Evolutionary conservation across 2,329 filamentous ascomycete species (phyloP).

Genomic region (Cephalotrichum gorgonifer): DNA sequence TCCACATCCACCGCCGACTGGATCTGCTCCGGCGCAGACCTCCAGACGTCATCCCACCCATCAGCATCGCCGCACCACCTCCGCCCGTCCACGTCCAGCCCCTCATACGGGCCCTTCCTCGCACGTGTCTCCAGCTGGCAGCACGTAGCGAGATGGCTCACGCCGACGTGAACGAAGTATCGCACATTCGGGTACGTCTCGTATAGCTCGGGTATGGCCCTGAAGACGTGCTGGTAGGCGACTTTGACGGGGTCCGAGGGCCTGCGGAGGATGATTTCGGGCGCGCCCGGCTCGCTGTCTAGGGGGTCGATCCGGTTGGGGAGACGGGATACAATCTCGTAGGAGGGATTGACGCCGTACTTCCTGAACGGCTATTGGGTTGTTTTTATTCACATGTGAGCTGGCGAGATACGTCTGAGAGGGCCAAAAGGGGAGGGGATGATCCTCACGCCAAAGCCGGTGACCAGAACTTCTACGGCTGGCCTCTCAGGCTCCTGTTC

Average conservation of each 20-base stretch:
- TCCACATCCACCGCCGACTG: not conserved
- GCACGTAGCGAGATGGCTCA: not conserved
- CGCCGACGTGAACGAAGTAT: conserved; percentile 1
- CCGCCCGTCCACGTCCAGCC: not conserved
- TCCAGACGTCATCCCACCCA: not conserved
- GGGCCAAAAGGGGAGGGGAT: not conserved
- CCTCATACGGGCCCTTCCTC: not conserved
- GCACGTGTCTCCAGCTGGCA: not conserved
- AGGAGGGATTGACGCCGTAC: not conserved
- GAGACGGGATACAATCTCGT: not conserved
- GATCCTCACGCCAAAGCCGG: conserved; percentile 1
- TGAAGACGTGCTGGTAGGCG: not conserved
- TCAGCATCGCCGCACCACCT: not conserved
- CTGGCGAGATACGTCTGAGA: not conserved
- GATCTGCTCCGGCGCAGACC: not conserved
- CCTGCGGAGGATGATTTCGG: not conserved
- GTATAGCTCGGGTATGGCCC: not conserved
- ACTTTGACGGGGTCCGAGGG: not conserved
- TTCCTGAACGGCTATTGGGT: not conserved
- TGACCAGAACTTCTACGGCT: not conserved
- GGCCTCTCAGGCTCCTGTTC: no score
- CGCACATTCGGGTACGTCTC: not conserved
- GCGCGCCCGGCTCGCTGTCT: not conserved
- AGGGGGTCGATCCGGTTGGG: not conserved
- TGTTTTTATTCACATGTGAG: no score